A percentile compares a stretch with the other conserved stretches of the same genome.
Conservation (phyloP, 2,329 filamentous ascomycete genomes). For the Cadophora luteo-olivacea region DNA sequence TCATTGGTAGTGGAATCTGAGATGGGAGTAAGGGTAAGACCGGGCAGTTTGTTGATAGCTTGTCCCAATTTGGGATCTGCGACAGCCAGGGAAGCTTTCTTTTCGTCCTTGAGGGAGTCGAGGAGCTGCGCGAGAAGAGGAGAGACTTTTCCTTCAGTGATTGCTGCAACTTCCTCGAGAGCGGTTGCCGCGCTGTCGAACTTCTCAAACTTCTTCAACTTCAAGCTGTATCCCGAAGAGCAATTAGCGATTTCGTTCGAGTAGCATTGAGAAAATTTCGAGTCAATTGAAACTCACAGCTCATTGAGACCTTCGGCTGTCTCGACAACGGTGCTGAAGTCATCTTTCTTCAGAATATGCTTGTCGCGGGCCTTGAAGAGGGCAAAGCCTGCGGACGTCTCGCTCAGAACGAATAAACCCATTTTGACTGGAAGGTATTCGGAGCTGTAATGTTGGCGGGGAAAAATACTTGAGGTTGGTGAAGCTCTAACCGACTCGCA, state of each 20-base stretch:
- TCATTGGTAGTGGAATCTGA: conserved; percentile 84
- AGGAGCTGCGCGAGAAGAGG: conserved; percentile 83
- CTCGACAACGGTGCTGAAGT: conserved; percentile 75
- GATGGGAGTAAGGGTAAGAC: conserved; percentile 83
- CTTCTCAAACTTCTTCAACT: conserved; percentile 96
- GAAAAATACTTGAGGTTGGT: conserved; percentile 27
- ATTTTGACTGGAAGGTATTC: conserved; percentile 55
- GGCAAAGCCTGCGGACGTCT: conserved; percentile 88
- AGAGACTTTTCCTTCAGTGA: conserved; percentile 95
- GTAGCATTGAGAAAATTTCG: conserved; percentile 20
- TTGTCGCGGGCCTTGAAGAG: conserved; percentile 99
- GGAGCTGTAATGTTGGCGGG: conserved; percentile 20
- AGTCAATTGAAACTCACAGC: conserved; percentile 65
- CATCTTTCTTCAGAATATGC: conserved; percentile 91
- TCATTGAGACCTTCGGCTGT: conserved; percentile 85
- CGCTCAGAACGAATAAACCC: conserved; percentile 91
- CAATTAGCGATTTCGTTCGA: conserved; percentile 33
- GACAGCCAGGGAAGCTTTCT: conserved; percentile 93
- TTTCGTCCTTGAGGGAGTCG: conserved; percentile 92
- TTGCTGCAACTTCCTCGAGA: conserved; percentile 85
- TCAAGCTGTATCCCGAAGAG: conserved; percentile 64
- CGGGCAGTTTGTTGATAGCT: conserved; percentile 90
- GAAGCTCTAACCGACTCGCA: conserved; percentile 22
- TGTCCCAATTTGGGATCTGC: conserved; percentile 91
- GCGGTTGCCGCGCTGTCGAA: conserved; percentile 93